Percentiles rank a stretch among this genome's conserved stretches.
Evolutionary conservation across 2,329 filamentous ascomycete species (phyloP).

Genomic region (Ophiostoma himal-ulmi): DNA sequence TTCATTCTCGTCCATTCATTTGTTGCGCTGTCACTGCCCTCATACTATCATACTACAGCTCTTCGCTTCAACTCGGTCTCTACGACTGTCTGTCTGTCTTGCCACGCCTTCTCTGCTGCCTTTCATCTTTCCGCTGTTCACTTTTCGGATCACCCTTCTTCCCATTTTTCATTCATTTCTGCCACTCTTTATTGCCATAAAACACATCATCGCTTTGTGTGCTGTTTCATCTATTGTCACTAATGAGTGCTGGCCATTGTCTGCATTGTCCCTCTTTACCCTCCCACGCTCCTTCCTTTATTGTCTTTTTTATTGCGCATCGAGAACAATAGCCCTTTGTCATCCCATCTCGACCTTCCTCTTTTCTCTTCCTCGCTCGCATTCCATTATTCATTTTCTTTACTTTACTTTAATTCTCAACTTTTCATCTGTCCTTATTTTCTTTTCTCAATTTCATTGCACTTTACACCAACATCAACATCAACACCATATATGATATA

Average conservation of each 20-base stretch:
- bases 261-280: not conserved
- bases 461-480: not conserved
- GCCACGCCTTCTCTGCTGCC: too few relatives aligned
- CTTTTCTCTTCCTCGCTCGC: not conserved
- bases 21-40: not conserved
- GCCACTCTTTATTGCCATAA: not conserved
- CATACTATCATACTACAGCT: not conserved
- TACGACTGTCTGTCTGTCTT: not conserved
- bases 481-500: not conserved
- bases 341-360: not conserved
- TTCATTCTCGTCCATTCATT: not conserved
- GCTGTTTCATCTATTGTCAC: not conserved
- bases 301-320: not conserved
- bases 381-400: not conserved
- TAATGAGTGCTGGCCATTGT: conserved; percentile 11
- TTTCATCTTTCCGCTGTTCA: not conserved
- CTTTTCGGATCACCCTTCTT: not conserved
- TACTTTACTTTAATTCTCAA: not conserved
- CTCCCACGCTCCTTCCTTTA: not conserved
- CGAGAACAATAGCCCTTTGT: not conserved
- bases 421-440: not conserved
- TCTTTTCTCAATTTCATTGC: not conserved
- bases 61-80: not conserved
- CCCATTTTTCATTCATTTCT: not conserved
- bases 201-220: not conserved